phyloP scores from a whole-genome alignment of 306 rosid genomes.

The Corylus avellana region DNA sequence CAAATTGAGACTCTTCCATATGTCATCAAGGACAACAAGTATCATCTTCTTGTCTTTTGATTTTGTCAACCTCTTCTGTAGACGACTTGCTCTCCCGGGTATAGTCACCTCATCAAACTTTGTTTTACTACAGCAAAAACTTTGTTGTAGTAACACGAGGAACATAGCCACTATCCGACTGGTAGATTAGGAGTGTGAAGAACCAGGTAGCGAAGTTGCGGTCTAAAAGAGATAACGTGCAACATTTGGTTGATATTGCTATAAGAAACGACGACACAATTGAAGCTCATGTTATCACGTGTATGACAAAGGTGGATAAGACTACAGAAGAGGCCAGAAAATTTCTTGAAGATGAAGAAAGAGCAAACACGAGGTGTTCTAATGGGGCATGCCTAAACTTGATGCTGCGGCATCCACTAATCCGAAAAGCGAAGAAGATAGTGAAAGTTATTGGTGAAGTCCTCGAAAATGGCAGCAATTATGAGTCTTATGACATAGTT shows the following conservation, averaged over 20 bases:
- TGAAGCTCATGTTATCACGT: neutral
- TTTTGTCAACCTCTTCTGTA: too few relatives aligned
- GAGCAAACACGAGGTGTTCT: neutral
- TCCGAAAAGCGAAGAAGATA: constrained; percentile 23
- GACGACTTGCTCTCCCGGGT: too few relatives aligned
- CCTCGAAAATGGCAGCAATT: neutral
- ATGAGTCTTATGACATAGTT: neutral
- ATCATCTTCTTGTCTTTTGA: neutral
- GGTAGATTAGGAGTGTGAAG: neutral
- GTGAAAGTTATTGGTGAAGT: neutral
- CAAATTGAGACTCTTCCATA: constrained; percentile 1
- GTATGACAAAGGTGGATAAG: neutral
- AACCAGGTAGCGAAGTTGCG: neutral
- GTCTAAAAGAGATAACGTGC: neutral
- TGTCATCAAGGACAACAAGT: constrained; percentile 2
- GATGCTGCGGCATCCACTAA: neutral
- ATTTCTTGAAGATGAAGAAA: neutral
- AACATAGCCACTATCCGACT: too few relatives aligned
- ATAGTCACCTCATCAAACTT: too few relatives aligned
- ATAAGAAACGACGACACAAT: neutral
- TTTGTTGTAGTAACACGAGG: too few relatives aligned
- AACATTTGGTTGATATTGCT: neutral
- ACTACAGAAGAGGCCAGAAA: neutral
- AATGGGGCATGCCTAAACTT: constrained; percentile 6
- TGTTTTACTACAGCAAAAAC: neutral